Evolutionary conservation across 2,329 filamentous ascomycete genomes (phyloP), one percentile per base, ranked within the genome.

Genomic region (Graphium sp.): DNA sequence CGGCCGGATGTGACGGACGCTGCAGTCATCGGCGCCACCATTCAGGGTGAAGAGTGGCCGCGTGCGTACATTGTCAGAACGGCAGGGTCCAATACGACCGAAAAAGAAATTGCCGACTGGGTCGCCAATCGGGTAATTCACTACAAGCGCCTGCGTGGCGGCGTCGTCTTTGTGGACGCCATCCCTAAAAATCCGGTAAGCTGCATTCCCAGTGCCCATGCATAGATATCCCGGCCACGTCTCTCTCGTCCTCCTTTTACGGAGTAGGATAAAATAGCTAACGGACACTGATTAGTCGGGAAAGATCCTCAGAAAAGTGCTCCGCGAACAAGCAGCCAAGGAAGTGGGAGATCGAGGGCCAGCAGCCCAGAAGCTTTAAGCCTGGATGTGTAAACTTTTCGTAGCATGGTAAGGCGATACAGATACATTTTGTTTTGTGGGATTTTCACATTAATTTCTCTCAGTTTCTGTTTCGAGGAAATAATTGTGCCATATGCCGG

Each of bases 91-190:
- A 47, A 82, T 59, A 52, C 60, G 6, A 59, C 57, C 0, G 62
- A 56, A 13, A 47, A 62, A 22, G 71, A 74, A 1, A 68, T 84
- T 32, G 56, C 62, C 20, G 46, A 53, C 13, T 85, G 74, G 63
- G 57, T 83, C 41, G 63, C 67, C 14, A 59, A 59, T 28, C 66
- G 65, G 29, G 75, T 81, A 9, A 62, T 67, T 2, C 55, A 53
- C 25, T 66, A 74, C 39, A 85, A 85, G 50, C 58, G 67, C 35
- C 55, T 84, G 28, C 68, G 58, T 18, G 79, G 79, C 1, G 79
- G 79, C 2, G 69, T 85, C 2, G 55, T 63, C 9, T 80, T 83
- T 44, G 50, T 74, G 2, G 67, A 79, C 24, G 55, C 53, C 5
- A 73, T 84, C 28, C 78, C 78, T 3, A 51, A 49, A 40, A 47